Evolutionary conservation across 805 yeast species (phyloP), one percentile per base, ranked within the genome.

Genomic region (Priceomyces haplophilus): DNA sequence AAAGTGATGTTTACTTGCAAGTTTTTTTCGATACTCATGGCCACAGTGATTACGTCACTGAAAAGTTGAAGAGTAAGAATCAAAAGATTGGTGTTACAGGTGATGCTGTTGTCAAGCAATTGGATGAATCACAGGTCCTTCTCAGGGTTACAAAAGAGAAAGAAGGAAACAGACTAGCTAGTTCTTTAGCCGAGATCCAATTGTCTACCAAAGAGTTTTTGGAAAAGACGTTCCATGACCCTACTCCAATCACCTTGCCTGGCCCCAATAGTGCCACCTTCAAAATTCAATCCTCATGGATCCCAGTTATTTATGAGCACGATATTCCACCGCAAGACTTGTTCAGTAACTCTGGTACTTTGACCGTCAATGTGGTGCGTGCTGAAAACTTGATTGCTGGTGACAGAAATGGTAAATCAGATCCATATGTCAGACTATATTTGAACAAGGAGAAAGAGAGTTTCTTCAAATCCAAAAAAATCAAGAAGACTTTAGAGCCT

Each of bases 351-450:
- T 73, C 81, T 44, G 99, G 99, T 60, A 69, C 67, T 21, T 63
- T 91, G 51, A 73, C 72, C 17, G 73, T 89, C 27, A 79, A 75
- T 23, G 72, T 87, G 3, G 50, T 82, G 35, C 70, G 73, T 38
- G 98, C 93, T 2, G 74, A 74, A 12, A 78, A 78, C 40, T 73
- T 93, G 45, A 79, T 84, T 31, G 76, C 96, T 11, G 95, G 90
- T n/a, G 99, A 93, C 65, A 72, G 86, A 23, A 84, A 83, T 53
- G 98, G 98, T 39, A 85, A 85, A 60, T 88, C 97, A 3, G 99
- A 93, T 65, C 99, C 99, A 42, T 91, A 82, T 61, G 74, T 81
- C 46, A 78, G 81, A 54, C 75, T 88, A 48, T 81, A 73, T 55
- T 58, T 88, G 54, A 82, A 90, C 64, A 83, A 83, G 32, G 72